Evolutionary conservation across 1,139 yeast genomes (phyloP).

Genomic region (Taiozyma onychis): DNA sequence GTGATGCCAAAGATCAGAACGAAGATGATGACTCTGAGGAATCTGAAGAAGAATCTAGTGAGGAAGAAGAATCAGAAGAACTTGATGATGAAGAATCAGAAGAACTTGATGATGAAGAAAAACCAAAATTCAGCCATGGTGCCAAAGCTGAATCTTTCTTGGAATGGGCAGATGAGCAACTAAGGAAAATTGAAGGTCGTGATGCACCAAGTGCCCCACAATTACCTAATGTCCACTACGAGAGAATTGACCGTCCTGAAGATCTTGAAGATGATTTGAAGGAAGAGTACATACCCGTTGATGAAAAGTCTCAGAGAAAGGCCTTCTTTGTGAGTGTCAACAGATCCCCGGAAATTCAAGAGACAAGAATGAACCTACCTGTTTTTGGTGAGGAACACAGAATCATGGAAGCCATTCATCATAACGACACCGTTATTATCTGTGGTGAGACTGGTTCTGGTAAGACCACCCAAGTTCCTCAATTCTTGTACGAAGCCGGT

Average conservation of each 20-base stretch:
- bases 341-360: conserved; percentile 61
- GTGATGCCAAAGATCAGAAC: conserved; percentile 16
- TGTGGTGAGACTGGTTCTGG: conserved; percentile 95
- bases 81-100: conserved; percentile 16
- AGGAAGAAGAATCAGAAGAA: conserved; percentile 11
- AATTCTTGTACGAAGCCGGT: conserved; percentile 80
- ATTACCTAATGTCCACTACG: conserved; percentile 42
- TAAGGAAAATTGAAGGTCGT: conserved; percentile 54
- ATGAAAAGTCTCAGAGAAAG: conserved; percentile 49
- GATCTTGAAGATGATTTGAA: conserved; percentile 61
- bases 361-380: conserved; percentile 67
- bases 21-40: conserved; percentile 21
- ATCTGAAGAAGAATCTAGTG: conserved; percentile 18
- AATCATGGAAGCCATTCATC: conserved; percentile 93
- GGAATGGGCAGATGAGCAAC: conserved; percentile 46
- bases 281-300: conserved; percentile 50
- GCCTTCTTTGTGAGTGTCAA: conserved; percentile 65
- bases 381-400: conserved; percentile 88
- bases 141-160: conserved; percentile 42
- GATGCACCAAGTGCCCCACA: conserved; percentile 42
- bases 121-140: conserved; percentile 18
- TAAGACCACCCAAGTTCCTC: conserved; percentile 76
- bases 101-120: conserved; percentile 15
- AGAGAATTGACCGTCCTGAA: conserved; percentile 49
- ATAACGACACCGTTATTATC: conserved; percentile 83